Evolutionary conservation across 306 rosid species (phyloP).

Genomic region (Vigna nakashimae): DNA sequence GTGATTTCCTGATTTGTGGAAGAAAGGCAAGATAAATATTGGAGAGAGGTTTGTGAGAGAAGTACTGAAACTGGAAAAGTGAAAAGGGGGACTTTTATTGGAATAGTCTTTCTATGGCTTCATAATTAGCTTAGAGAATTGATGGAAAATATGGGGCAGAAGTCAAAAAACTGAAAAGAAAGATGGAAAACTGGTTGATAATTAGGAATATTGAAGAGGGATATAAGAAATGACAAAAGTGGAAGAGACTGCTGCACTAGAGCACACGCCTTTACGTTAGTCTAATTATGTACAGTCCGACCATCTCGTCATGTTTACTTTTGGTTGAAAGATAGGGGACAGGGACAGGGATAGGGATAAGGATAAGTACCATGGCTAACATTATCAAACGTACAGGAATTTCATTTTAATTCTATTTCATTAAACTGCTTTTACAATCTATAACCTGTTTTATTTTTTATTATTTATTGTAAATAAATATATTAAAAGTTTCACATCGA

Average conservation of each 20-base stretch:
- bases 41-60: slow-evolving; percentile 36
- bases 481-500: too few species aligned
- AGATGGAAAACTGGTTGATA: not conserved
- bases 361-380: not conserved
- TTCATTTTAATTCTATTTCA: too few species aligned
- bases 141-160: slow-evolving; percentile 18
- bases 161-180: not conserved
- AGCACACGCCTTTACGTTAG: slow-evolving; percentile 32
- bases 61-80: slow-evolving; percentile 10
- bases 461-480: too few species aligned
- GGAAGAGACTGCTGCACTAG: slow-evolving; percentile 19
- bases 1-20: slow-evolving; percentile 16
- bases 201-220: not conserved
- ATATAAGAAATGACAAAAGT: not conserved
- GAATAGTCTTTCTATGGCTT: slow-evolving; percentile 19
- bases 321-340: slow-evolving; percentile 37
- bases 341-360: too few species aligned
- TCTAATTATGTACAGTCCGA: slow-evolving; percentile 28
- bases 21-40: slow-evolving; percentile 3
- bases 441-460: too few species aligned
- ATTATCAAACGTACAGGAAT: too few species aligned
- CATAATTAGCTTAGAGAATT: slow-evolving; percentile 41
- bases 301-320: slow-evolving; percentile 14
- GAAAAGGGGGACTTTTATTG: not conserved
- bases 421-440: too few species aligned